These are phyloP conservation scores for Glutinoglossum americanum DNA, from an alignment of 495 filamentous ascomycete genomes.

Conservation along the genomic window DNA sequence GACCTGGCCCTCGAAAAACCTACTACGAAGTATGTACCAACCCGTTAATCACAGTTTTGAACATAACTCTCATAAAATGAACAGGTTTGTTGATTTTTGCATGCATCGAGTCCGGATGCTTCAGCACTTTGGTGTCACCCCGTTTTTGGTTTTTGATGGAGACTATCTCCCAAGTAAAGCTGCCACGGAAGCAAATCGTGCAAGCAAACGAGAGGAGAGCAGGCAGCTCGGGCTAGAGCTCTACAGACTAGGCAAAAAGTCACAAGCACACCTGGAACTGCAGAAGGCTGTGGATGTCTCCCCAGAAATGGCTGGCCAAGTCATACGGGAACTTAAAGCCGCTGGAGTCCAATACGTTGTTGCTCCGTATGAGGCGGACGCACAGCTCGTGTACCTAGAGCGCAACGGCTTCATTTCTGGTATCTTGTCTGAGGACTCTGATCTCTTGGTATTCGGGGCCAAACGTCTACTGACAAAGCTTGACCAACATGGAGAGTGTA, in stretches of 20 bases:
- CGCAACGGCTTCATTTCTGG: slow-evolving; percentile 59
- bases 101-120: slow-evolving; percentile 86
- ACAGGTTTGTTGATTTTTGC: slow-evolving; percentile 75
- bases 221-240: slow-evolving; percentile 55
- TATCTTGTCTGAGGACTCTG: slow-evolving; percentile 91
- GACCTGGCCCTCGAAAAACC: slow-evolving; percentile 77
- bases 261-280: slow-evolving; percentile 66
- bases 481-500: slow-evolving; percentile 76
- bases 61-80: background rate
- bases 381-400: slow-evolving; percentile 87
- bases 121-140: slow-evolving; percentile 72
- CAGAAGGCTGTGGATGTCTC: slow-evolving; percentile 96
- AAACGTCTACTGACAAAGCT: slow-evolving; percentile 82
- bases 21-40: slow-evolving; percentile 50
- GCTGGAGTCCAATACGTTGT: slow-evolving; percentile 70
- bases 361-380: slow-evolving; percentile 93
- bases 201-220: slow-evolving; percentile 48
- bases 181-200: slow-evolving; percentile 60
- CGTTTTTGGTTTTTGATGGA: slow-evolving; percentile 90
- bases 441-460: slow-evolving; percentile 86
- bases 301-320: slow-evolving; percentile 74
- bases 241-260: slow-evolving; percentile 51
- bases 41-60: background rate
- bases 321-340: slow-evolving; percentile 80
- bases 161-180: slow-evolving; percentile 89